Evolutionary conservation across 2,329 filamentous ascomycete species (phyloP), one percentile per base, ranked within the genome.

Genomic region (Trichoderma sp.): DNA sequence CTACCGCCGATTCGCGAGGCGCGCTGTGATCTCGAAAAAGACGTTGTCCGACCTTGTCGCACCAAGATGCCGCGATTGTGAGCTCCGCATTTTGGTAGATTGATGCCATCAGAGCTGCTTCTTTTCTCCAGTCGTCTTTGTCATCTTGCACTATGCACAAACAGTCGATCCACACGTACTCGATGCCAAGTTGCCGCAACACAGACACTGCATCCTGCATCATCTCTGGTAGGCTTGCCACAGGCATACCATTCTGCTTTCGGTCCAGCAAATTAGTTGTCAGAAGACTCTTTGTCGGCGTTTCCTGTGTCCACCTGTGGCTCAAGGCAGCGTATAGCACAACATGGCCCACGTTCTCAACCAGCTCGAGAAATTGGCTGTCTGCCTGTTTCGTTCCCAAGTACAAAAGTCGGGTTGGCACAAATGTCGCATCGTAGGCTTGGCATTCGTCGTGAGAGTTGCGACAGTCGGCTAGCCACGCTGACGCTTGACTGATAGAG

Each of bases 111-210:
- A 21, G 60, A 1, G 70, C 31, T 2, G 71, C 71, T 52, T 75
- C 73, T 29, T 43, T 43, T 2, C 24, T 55, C 72, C 74, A 74
- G 47, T 75, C 72, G 0, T 65, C 58, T 4, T 56, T 21, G 33
- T 67, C 68, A 21, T 74, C 70, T 10, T 74, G 72, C 8, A 73
- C 47, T 16, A 75, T 74, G 65, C 73, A 74, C 4, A 73, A 11
- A 55, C 69, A 62, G 29, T 72, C 71, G 35, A 71, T 69, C 72
- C 71, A 74, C 13, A 72, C 35, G 37, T 70, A 68, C 21, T 68
- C 16, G 16, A 72, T 70, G 49, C 70, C 72, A 16, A 71, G 37
- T 27, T 29, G 59, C 14, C 60, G 63, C 31, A 66, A 27, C 5
- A 70, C 68, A 33, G 10, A 35, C 2, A 71, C 58, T 47, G 43